phyloP scores from a whole-genome alignment of 257 asterid genomes.

The Pogostemon cablin region DNA sequence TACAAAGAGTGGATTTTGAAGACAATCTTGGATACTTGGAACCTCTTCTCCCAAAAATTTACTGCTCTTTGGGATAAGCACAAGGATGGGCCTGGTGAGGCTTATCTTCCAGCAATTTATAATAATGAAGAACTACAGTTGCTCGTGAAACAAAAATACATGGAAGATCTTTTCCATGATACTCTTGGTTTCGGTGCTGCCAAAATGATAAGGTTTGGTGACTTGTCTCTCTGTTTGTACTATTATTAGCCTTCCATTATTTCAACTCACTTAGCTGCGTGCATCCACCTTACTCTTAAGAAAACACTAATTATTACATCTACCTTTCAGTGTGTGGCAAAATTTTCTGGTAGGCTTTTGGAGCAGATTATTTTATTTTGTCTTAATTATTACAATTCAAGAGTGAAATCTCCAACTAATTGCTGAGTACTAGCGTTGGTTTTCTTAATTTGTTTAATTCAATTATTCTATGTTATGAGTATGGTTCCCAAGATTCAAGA shows the following conservation, averaged over 20 bases:
- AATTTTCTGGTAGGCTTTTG: neutral
- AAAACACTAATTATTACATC: no score
- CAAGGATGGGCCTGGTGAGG: constrained; percentile 92
- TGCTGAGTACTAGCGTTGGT: neutral
- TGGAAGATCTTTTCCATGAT: constrained; percentile 81
- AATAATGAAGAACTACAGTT: constrained; percentile 62
- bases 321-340: no score
- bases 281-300: neutral
- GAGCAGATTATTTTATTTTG: neutral
- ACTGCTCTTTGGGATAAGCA: constrained; percentile 89
- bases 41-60: constrained; percentile 72
- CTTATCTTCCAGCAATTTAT: constrained; percentile 85
- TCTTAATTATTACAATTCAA: neutral
- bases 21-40: constrained; percentile 88
- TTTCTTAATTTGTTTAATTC: neutral
- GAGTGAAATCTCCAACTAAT: constrained; percentile 11
- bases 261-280: neutral
- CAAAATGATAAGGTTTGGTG: constrained; percentile 86
- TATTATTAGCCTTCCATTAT: constrained; percentile 13
- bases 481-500: no score
- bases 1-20: constrained; percentile 84
- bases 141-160: constrained; percentile 61
- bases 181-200: constrained; percentile 95
- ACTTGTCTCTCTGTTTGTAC: neutral
- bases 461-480: no score